These are phyloP conservation scores for Microbotryum lychnidis-dioicae DNA, from an alignment of 1,284 basidiomycete genomes.

Conservation along the genomic window DNA sequence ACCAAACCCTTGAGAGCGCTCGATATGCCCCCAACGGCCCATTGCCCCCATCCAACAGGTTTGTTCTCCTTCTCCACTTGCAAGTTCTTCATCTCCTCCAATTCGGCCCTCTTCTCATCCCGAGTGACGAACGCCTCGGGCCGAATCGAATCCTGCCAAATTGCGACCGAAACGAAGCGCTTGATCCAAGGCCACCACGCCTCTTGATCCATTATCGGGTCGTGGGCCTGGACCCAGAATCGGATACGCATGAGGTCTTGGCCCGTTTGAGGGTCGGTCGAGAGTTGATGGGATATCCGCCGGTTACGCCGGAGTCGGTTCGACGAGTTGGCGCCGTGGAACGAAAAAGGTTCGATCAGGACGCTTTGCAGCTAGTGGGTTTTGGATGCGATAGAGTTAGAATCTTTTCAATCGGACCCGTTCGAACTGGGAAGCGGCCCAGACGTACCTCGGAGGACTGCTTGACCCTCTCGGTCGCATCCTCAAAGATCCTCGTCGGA, in stretches of 20 bases:
- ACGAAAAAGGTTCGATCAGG: slow-evolving; percentile 18
- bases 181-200: slow-evolving; percentile 22
- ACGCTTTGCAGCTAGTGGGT: slow-evolving; percentile 12
- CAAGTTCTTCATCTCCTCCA: neutral
- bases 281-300: slow-evolving; percentile 12
- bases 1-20: slow-evolving; percentile 8
- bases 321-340: slow-evolving; percentile 20
- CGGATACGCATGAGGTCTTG: slow-evolving; percentile 22
- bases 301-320: slow-evolving; percentile 20
- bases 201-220: slow-evolving; percentile 1
- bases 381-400: neutral
- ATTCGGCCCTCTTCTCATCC: neutral
- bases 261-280: slow-evolving; percentile 15
- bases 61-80: neutral
- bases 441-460: slow-evolving; percentile 12
- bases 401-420: neutral
- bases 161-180: slow-evolving; percentile 18
- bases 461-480: slow-evolving; percentile 23
- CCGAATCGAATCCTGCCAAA: slow-evolving; percentile 22
- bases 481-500: slow-evolving; percentile 30
- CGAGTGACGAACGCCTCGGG: slow-evolving; percentile 6
- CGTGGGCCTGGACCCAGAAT: slow-evolving; percentile 21
- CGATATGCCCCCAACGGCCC: slow-evolving; percentile 5
- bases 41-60: slow-evolving; percentile 4
- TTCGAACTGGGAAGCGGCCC: neutral